A percentile compares a stretch with the other conserved stretches of the same genome.
phyloP scores from a whole-genome alignment of 495 filamentous ascomycete species.

The Aspergillus sclerotioniger region DNA sequence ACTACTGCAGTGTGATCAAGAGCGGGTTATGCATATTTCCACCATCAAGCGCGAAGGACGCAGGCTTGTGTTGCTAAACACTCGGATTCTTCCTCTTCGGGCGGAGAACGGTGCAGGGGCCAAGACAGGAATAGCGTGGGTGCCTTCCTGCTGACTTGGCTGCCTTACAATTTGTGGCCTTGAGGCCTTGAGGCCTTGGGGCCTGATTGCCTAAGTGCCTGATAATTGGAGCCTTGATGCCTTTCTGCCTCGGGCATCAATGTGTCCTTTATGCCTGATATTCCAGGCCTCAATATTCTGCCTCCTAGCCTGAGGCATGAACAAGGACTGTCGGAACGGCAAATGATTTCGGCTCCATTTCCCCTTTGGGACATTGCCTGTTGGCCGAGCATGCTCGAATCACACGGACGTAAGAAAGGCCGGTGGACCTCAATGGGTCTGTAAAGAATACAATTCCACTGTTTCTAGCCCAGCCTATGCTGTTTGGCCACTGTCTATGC shows the following conservation, averaged over 20 bases:
- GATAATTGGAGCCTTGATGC: not conserved
- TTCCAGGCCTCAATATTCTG: not conserved
- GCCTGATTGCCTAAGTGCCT: not conserved
- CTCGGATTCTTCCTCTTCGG: not conserved
- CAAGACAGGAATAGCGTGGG: not conserved
- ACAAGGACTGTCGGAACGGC: constrained; percentile 17
- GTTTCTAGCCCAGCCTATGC: not conserved
- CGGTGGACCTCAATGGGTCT: not conserved
- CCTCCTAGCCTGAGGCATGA: not conserved
- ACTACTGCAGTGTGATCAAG: not conserved
- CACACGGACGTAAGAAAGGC: not conserved
- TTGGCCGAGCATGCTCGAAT: not conserved
- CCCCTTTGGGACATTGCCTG: constrained; percentile 7
- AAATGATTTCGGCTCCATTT: constrained; percentile 11
- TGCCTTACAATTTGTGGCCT: too few relatives aligned
- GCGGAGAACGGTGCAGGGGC: not conserved
- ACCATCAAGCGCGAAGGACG: not conserved
- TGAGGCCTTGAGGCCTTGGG: too few relatives aligned
- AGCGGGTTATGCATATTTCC: not conserved
- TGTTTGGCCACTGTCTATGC: not conserved
- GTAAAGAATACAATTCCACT: not conserved
- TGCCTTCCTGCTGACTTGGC: not conserved
- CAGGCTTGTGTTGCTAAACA: not conserved
- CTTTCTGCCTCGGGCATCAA: not conserved
- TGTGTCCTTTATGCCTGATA: constrained; percentile 6